Conservation (phyloP, 2,329 filamentous ascomycete genomes). For the Beauveria sp. region DNA sequence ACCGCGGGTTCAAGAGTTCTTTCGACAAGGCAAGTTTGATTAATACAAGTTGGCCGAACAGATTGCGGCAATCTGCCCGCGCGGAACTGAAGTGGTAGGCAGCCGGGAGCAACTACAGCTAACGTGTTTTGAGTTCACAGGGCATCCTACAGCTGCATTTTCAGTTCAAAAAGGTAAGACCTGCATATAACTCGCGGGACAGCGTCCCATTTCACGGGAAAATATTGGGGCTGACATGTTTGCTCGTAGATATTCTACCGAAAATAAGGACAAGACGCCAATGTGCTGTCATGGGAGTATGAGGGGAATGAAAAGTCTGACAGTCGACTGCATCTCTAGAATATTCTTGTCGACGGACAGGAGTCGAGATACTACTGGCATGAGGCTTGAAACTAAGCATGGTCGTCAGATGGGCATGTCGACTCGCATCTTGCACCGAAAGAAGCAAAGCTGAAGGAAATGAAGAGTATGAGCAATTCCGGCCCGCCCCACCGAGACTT, state of each 20-base stretch:
- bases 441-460: background rate
- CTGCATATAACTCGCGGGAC: background rate
- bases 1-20: conserved; percentile 89
- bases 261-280: conserved; percentile 30
- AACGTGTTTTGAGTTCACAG: conserved; percentile 34
- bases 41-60: background rate
- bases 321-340: too few species aligned
- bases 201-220: background rate
- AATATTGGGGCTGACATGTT: conserved; percentile 16
- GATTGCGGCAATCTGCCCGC: background rate
- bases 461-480: background rate
- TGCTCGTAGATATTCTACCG: conserved; percentile 45
- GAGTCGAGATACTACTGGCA: background rate
- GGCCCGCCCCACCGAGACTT: background rate
- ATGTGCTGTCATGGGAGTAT: too few species aligned
- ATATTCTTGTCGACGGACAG: background rate
- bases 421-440: background rate
- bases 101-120: background rate
- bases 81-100: background rate
- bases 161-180: conserved; percentile 88
- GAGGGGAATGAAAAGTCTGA: too few species aligned
- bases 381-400: background rate
- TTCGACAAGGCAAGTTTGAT: conserved; percentile 78
- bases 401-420: background rate
- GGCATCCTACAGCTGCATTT: conserved; percentile 95